Base-by-base conservation (phyloP, 306 rosid genomes). In the Hippophae tibetana region DNA sequence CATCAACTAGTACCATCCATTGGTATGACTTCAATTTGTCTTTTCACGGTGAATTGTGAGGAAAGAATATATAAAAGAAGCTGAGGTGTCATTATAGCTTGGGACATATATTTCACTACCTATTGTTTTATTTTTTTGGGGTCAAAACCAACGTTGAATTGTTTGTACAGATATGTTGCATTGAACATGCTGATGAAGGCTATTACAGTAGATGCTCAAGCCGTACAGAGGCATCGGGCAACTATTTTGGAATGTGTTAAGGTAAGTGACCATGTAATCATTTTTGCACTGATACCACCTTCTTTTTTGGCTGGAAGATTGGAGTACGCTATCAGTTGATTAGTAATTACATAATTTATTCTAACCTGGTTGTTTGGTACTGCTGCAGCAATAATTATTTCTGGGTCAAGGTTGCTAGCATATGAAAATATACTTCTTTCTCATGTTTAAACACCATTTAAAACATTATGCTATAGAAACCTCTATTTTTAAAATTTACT, bases 201-300 rank as follows among this genome's bases (percentile, higher is more conserved):
- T 64, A 87, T 92, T 62, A 78, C 81, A n/a, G 89, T 80, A 73
- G 99, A 92, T 84, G 75, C 82, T 73, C 96, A 85, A 79, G 95
- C 99, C 51, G 99, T 92, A 61, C 99, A 92, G 81, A 92, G 99
- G 79, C 99, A 92, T 75, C 92, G 99, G 52, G 81, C 86, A 64
- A 92, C 99, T 40, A 92, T 92, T 71, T 72, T 92, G 76, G 99
- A 92, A 79, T 92, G 99, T 66, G 99, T 92, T 1, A 92, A 92
- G 96, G 99, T 92, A 78, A 13, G 42, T 10, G 26, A 64, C 60
- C 7, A 58, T 56, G 69, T 55, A 43, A 31, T 42, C 52, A 44
- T 64, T 43, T 43, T 43, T 56, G 41, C 41, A 9, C 51, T 3
- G 8, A 27, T 23, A 8, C 47, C 13, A 40, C 27, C 44, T 6